Evolutionary conservation across 768 basidiomycete genomes (phyloP).

Genomic region (Auriculariales sp.): DNA sequence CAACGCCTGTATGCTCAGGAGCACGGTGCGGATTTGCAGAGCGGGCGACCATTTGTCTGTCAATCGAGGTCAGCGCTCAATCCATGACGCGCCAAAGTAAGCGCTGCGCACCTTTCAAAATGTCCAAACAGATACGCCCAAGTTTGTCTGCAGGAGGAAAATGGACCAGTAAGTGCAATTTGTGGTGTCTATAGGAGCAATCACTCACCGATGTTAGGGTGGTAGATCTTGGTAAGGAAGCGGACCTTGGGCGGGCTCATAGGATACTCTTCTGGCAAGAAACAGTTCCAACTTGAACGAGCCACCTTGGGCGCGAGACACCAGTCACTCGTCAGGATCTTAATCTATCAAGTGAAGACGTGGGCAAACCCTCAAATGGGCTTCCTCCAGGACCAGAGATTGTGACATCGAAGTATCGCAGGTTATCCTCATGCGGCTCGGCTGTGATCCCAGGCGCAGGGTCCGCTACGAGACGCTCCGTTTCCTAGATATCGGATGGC

Average conservation of each 20-base stretch:
- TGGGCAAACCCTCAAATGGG: slow-evolving; percentile 68
- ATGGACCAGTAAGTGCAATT: neutral
- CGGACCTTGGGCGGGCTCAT: slow-evolving; percentile 99
- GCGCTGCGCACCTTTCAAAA: slow-evolving; percentile 65
- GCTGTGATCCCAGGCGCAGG: slow-evolving; percentile 97
- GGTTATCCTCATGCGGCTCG: slow-evolving; percentile 87
- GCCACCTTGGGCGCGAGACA: slow-evolving; percentile 42
- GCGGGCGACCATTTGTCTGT: slow-evolving; percentile 99
- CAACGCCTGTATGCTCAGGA: slow-evolving; percentile 83
- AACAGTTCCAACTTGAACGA: slow-evolving; percentile 94
- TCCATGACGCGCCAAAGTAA: neutral
- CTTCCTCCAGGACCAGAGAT: slow-evolving; percentile 91
- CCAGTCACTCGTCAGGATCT: slow-evolving; percentile 1
- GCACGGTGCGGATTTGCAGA: slow-evolving; percentile 85
- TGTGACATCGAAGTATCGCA: slow-evolving; percentile 96
- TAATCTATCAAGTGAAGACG: no score
- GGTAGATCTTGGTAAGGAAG: slow-evolving; percentile 96
- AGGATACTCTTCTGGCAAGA: slow-evolving; percentile 97
- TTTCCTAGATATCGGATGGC: no score
- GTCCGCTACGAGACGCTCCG: slow-evolving; percentile 89
- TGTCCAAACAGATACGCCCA: slow-evolving; percentile 95
- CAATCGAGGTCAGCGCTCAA: slow-evolving; percentile 1
- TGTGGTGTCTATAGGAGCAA: no score
- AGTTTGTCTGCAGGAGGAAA: slow-evolving; percentile 62
- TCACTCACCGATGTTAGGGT: slow-evolving; percentile 90